These are phyloP conservation scores for cucumber (Cucumis sativus) DNA, from an alignment of 306 rosid species.

Conservation along the genomic window DNA sequence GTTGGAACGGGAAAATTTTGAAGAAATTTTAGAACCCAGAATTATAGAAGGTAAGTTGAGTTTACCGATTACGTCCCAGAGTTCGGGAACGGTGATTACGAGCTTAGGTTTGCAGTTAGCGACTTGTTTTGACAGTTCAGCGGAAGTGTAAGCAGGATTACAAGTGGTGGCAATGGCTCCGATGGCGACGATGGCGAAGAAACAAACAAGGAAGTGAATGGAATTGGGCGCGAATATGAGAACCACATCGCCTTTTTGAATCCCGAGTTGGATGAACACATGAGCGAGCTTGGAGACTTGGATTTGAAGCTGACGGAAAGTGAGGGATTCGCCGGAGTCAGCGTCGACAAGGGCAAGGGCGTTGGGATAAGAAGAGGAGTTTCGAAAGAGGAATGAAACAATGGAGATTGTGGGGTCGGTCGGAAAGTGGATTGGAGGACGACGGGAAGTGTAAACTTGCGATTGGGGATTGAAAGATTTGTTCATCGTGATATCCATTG, in stretches of 20 bases:
- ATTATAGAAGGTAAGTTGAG: constrained; percentile 18
- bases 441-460: constrained; percentile 19
- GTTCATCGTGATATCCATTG: constrained; percentile 14
- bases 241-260: constrained; percentile 19
- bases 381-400: constrained; percentile 34
- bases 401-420: constrained; percentile 25
- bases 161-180: constrained; percentile 71
- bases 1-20: not conserved
- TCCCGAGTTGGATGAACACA: constrained; percentile 8
- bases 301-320: constrained; percentile 27
- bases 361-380: constrained; percentile 14
- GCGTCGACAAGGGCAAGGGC: constrained; percentile 24
- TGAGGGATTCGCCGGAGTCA: constrained; percentile 17
- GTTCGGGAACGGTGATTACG: constrained; percentile 19
- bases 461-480: constrained; percentile 24
- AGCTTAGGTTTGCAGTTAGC: constrained; percentile 27
- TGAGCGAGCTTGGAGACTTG: constrained; percentile 16
- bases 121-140: constrained; percentile 22
- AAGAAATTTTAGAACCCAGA: not conserved
- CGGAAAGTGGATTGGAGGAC: constrained; percentile 31
- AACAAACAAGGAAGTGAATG: constrained; percentile 44
- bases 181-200: constrained; percentile 36
- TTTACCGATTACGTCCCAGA: constrained; percentile 1
- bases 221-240: constrained; percentile 62
- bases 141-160: constrained; percentile 44